These are phyloP conservation scores for Tricholoma sp. DNA, from an alignment of 768 basidiomycete species.

Conservation along the genomic window DNA sequence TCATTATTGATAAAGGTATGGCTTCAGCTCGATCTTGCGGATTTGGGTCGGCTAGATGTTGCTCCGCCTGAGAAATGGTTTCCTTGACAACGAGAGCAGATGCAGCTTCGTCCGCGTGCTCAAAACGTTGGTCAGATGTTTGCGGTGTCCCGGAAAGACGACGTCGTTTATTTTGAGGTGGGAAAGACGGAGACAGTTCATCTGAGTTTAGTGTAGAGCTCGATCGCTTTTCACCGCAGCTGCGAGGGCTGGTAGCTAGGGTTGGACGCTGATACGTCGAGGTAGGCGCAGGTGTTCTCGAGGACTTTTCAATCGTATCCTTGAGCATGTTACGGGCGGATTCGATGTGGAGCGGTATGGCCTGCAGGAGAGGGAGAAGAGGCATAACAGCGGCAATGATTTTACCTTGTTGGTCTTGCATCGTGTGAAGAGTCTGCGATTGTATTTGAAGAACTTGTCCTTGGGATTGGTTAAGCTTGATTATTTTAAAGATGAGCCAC, in stretches of 20 bases:
- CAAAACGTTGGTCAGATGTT: not conserved
- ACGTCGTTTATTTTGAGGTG: slow-evolving; percentile 9
- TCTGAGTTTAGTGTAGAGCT: slow-evolving; percentile 12
- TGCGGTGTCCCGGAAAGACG: not conserved
- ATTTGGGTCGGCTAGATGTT: not conserved
- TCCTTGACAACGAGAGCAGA: not conserved
- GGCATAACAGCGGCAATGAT: slow-evolving; percentile 53
- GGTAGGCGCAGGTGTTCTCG: slow-evolving; percentile 3
- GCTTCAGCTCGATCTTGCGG: not conserved
- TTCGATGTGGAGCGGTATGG: slow-evolving; percentile 55
- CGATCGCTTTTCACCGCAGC: slow-evolving; percentile 12
- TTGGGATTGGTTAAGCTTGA: slow-evolving; percentile 43
- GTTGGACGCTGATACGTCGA: slow-evolving; percentile 2
- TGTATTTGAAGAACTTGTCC: slow-evolving; percentile 47
- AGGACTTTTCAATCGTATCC: slow-evolving; percentile 23
- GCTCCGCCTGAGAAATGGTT: not conserved
- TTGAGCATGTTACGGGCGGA: slow-evolving; percentile 27
- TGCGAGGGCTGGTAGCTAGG: slow-evolving; percentile 3
- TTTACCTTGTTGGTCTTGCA: slow-evolving; percentile 59
- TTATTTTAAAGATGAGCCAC: not conserved
- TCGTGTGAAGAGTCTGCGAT: slow-evolving; percentile 47
- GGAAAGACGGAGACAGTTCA: not conserved
- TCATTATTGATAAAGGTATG: not conserved
- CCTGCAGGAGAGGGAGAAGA: slow-evolving; percentile 55
- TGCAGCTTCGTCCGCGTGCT: not conserved